These are phyloP conservation scores for Coccomyxa sp. DNA, from an alignment of 139 green algal genomes.

Conservation along the genomic window DNA sequence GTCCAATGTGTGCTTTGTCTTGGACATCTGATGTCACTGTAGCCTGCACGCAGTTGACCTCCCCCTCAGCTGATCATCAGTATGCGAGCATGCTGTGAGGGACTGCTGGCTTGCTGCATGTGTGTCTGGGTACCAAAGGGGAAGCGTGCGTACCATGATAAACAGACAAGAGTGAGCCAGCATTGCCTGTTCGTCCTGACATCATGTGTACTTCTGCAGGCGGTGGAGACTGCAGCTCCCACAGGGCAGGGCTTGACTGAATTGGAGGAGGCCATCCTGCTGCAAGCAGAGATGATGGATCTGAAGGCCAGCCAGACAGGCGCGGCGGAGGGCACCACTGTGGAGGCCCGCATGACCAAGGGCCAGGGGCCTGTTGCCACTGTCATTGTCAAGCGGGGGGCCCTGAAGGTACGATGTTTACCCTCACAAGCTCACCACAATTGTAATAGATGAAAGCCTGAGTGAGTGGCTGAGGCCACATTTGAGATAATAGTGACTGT, in stretches of 20 bases:
- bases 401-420: slow-evolving; percentile 39
- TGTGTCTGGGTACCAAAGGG: not conserved
- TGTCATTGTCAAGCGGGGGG: slow-evolving; percentile 59
- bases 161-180: not conserved
- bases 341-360: slow-evolving; percentile 79
- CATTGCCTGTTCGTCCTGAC: not conserved
- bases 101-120: not conserved
- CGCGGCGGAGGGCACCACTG: slow-evolving; percentile 63
- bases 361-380: slow-evolving; percentile 81
- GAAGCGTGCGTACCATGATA: not conserved
- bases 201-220: slow-evolving; percentile 14
- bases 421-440: not conserved
- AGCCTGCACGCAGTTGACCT: too few relatives aligned
- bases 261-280: slow-evolving; percentile 82
- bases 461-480: too few relatives aligned
- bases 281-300: slow-evolving; percentile 88
- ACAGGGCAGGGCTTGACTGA: slow-evolving; percentile 58
- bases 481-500: too few relatives aligned
- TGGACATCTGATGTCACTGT: too few relatives aligned
- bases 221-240: slow-evolving; percentile 65
- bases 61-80: too few relatives aligned
- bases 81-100: not conserved
- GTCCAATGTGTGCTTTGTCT: not conserved
- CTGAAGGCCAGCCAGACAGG: slow-evolving; percentile 47
- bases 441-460: not conserved